Evolutionary conservation across 1,284 basidiomycete genomes (phyloP), one percentile per base, ranked within the genome.

Genomic region (Ustilago tritici): DNA sequence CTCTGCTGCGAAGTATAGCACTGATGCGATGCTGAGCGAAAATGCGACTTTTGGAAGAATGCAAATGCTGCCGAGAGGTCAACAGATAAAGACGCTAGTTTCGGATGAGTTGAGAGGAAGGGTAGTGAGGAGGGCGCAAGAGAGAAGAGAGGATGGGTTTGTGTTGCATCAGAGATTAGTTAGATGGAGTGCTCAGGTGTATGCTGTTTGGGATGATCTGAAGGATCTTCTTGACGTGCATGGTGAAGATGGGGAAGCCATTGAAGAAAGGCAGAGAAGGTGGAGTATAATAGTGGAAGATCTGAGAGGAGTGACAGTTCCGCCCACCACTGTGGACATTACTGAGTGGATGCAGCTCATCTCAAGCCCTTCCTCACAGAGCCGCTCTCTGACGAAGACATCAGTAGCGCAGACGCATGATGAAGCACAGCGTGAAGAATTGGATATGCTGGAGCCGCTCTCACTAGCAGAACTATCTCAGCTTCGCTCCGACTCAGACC

Each of bases 81-180:
- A 79, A 47, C 62, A 69, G 62, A 40, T 79, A 15, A 55, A 46
- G 34, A 76, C 73, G 34, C 66, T 76, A 0, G 40, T 79, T 1
- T 75, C 71, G 4, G 28, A 8, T 5, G 63, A 76, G 17, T 4
- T 66, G 59, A 47, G 69, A 2, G 17, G 28, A 1, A n/a, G 15
- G 0, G 52, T 69, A 3, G 36, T 36, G 5, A 19, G 17, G 1
- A 41, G 35, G 9, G 65, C 62, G 1, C 23, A 28, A 9, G 52
- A 59, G 35, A 43, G 36, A n/a, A 40, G 17, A 36, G 52, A 54
- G 10, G 19, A 5, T 0, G 9, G 5, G 12, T 59, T 59, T 31
- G 31, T 35, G 35, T 9, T 74, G 41, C 53, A 61, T 38, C 52
- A 68, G 38, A 68, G 46, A 19, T n/a, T 76, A 52, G 54, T 72